Evolutionary conservation across 208 protist genomes (phyloP).

Genomic region (Trypanosoma cruzi): DNA sequence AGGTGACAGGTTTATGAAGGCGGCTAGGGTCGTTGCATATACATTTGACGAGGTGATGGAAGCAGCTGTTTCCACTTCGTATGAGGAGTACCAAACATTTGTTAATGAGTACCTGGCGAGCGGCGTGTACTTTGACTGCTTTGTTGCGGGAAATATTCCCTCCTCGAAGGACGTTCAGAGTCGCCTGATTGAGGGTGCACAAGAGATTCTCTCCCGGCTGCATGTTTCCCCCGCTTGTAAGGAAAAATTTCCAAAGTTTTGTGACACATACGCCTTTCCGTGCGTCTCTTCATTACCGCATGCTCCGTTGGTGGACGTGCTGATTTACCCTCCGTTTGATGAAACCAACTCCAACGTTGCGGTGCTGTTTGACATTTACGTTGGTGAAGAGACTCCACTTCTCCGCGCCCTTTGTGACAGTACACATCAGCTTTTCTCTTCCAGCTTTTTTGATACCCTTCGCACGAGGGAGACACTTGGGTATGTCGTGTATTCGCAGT

Average conservation of each 20-base stretch:
- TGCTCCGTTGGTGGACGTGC: conserved; percentile 34
- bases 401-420: conserved; percentile 37
- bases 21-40: conserved; percentile 31
- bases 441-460: conserved; percentile 72
- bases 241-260: conserved; percentile 44
- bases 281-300: background rate
- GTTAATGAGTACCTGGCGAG: conserved; percentile 46
- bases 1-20: conserved; percentile 33
- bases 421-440: conserved; percentile 46
- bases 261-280: conserved; percentile 47
- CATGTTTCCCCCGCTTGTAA: conserved; percentile 27
- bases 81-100: conserved; percentile 54
- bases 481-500: conserved; percentile 65
- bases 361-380: conserved; percentile 50
- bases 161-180: conserved; percentile 35
- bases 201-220: conserved; percentile 32
- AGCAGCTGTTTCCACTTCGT: conserved; percentile 35
- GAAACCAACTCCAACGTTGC: conserved; percentile 46
- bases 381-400: conserved; percentile 53
- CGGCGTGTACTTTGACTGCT: conserved; percentile 67
- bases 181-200: conserved; percentile 30
- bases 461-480: conserved; percentile 81
- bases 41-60: conserved; percentile 57
- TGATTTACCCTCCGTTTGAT: conserved; percentile 55
- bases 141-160: conserved; percentile 61